These are phyloP conservation scores for Tilletia horrida DNA, from an alignment of 1,284 basidiomycete genomes.

Conservation along the genomic window DNA sequence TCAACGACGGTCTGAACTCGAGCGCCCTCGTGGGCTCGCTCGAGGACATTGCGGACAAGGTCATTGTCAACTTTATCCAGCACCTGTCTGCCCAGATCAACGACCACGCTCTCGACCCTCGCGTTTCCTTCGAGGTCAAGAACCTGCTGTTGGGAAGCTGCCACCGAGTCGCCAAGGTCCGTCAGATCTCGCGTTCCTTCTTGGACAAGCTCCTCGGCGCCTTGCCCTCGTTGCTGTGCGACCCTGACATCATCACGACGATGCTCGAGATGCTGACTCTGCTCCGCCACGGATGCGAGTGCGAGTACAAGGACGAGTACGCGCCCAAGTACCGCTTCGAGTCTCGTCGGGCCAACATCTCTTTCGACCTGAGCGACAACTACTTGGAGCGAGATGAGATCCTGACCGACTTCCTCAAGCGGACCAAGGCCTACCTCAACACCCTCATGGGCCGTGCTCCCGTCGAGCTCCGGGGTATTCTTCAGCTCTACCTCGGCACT, in stretches of 20 bases:
- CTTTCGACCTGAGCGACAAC: constrained; percentile 78
- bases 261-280: constrained; percentile 89
- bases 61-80: constrained; percentile 55
- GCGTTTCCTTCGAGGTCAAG: constrained; percentile 72
- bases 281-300: constrained; percentile 80
- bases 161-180: constrained; percentile 75
- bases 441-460: constrained; percentile 81
- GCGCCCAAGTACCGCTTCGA: constrained; percentile 79
- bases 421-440: constrained; percentile 78
- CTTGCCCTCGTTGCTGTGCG: constrained; percentile 91
- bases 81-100: constrained; percentile 63
- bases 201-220: constrained; percentile 81
- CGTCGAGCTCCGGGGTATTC: constrained; percentile 82
- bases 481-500: constrained; percentile 64
- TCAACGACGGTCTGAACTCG: constrained; percentile 78
- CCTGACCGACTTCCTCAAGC: constrained; percentile 68
- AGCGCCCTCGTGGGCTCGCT: constrained; percentile 68
- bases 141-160: constrained; percentile 74
- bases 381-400: constrained; percentile 83
- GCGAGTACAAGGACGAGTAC: constrained; percentile 90
- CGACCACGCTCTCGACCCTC: constrained; percentile 73
- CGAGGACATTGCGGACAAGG: constrained; percentile 82
- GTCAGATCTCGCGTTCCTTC: constrained; percentile 77
- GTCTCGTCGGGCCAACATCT: constrained; percentile 71
- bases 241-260: constrained; percentile 69